These are phyloP conservation scores for Platanthera zijinensis DNA, from an alignment of 106 monocot species.

Conservation along the genomic window DNA sequence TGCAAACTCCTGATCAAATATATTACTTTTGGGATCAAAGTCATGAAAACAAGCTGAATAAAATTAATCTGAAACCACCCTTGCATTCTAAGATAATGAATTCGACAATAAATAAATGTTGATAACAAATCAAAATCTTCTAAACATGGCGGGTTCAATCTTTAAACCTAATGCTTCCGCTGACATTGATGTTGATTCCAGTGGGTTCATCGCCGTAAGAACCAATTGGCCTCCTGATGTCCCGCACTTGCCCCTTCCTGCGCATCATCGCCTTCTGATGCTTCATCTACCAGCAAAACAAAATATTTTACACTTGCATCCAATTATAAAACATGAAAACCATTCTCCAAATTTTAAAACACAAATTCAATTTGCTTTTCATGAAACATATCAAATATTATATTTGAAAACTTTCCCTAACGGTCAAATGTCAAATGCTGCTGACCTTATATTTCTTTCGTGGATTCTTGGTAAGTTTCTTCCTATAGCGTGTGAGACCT, in stretches of 20 bases:
- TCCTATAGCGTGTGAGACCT: slow-evolving; percentile 73
- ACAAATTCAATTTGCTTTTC: not conserved
- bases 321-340: not conserved
- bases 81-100: no score
- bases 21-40: no score
- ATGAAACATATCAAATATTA: not conserved
- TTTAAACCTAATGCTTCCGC: slow-evolving; percentile 74
- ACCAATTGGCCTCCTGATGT: slow-evolving; percentile 64
- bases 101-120: no score
- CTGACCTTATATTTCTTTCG: slow-evolving; percentile 94
- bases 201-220: slow-evolving; percentile 80
- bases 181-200: slow-evolving; percentile 66
- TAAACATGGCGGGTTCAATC: not conserved
- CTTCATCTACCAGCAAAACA: slow-evolving; percentile 42
- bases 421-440: no score
- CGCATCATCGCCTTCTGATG: slow-evolving; percentile 61
- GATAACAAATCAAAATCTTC: no score
- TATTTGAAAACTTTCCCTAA: not conserved
- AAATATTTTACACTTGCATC: not conserved
- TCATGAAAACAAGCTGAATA: no score
- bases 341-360: not conserved
- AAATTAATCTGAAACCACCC: no score
- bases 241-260: slow-evolving; percentile 84
- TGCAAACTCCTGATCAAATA: no score
- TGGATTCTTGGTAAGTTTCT: slow-evolving; percentile 80